Conservation (phyloP, 192 early-diverging fungal genomes). For the Gryganskiella cystojenkinii region DNA sequence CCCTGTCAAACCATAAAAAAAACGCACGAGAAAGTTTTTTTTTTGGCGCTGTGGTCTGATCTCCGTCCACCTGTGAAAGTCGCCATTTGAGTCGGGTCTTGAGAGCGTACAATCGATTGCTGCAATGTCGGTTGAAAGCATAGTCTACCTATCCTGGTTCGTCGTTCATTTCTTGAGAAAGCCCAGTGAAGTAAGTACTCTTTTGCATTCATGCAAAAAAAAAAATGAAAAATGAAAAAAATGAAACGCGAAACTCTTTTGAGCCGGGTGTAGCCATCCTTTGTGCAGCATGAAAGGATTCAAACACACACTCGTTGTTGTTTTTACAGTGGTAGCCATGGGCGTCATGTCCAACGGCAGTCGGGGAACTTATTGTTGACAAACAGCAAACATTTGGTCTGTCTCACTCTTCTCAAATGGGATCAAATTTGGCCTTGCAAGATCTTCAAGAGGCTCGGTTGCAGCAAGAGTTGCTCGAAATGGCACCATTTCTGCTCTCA, state of each 20-base stretch:
- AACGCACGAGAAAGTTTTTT: not conserved
- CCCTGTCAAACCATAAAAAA: not conserved
- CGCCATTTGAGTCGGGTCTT: not conserved
- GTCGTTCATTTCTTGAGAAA: no score
- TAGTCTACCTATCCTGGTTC: no score
- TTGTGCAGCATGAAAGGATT: no score
- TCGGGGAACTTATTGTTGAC: no score
- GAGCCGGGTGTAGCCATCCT: not conserved
- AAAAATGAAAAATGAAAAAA: not conserved
- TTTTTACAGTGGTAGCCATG: no score
- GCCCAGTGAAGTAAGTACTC: no score
- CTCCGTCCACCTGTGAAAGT: not conserved
- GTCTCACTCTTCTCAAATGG: no score
- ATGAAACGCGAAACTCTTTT: not conserved
- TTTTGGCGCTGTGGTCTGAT: slow-evolving; percentile 1
- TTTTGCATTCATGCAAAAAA: not conserved
- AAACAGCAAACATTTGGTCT: no score
- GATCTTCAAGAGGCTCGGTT: not conserved
- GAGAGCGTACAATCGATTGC: not conserved
- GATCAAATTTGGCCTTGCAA: no score
- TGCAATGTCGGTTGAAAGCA: no score
- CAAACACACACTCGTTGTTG: not conserved
- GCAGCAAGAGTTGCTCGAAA: slow-evolving; percentile 1
- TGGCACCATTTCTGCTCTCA: slow-evolving; percentile 49
- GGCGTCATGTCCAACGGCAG: no score